These are phyloP conservation scores for Rubia yunnanensis DNA, from an alignment of 257 asterid genomes.

Conservation along the genomic window DNA sequence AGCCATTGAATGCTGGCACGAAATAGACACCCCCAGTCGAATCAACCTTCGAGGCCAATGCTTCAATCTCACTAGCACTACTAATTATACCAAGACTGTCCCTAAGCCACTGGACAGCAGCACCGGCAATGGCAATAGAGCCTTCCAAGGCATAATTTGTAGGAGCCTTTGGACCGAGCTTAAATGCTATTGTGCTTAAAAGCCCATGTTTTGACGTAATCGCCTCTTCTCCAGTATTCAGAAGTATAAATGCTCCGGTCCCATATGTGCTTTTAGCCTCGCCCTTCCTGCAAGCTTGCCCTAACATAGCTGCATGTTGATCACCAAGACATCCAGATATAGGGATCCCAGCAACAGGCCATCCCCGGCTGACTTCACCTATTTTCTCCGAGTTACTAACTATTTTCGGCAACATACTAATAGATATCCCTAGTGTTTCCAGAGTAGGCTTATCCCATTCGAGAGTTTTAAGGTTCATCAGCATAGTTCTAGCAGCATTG, in stretches of 20 bases:
- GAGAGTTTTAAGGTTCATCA: slow-evolving; percentile 80
- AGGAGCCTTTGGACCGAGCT: slow-evolving; percentile 80
- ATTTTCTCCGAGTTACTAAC: slow-evolving; percentile 70
- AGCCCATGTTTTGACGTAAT: slow-evolving; percentile 66
- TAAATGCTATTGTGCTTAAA: slow-evolving; percentile 71
- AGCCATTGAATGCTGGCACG: slow-evolving; percentile 90
- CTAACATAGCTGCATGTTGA: slow-evolving; percentile 95
- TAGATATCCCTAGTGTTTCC: slow-evolving; percentile 41
- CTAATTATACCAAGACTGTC: slow-evolving; percentile 83
- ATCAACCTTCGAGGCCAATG: slow-evolving; percentile 62
- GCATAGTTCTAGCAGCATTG: slow-evolving; percentile 90
- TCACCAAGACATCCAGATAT: slow-evolving; percentile 92
- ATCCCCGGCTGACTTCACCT: slow-evolving; percentile 57
- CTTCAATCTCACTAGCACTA: slow-evolving; percentile 81
- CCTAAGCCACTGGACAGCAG: slow-evolving; percentile 97
- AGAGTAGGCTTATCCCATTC: slow-evolving; percentile 64
- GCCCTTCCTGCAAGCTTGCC: slow-evolving; percentile 79
- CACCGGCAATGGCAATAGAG: slow-evolving; percentile 95
- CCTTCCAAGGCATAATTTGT: slow-evolving; percentile 89
- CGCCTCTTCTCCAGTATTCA: slow-evolving; percentile 66
- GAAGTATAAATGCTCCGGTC: slow-evolving; percentile 84
- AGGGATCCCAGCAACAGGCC: slow-evolving; percentile 76
- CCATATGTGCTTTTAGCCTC: slow-evolving; percentile 96
- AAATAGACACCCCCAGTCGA: slow-evolving; percentile 82
- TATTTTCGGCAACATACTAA: slow-evolving; percentile 54